phyloP scores from a whole-genome alignment of 169 alveolate species.

The Plasmodium coatneyi region DNA sequence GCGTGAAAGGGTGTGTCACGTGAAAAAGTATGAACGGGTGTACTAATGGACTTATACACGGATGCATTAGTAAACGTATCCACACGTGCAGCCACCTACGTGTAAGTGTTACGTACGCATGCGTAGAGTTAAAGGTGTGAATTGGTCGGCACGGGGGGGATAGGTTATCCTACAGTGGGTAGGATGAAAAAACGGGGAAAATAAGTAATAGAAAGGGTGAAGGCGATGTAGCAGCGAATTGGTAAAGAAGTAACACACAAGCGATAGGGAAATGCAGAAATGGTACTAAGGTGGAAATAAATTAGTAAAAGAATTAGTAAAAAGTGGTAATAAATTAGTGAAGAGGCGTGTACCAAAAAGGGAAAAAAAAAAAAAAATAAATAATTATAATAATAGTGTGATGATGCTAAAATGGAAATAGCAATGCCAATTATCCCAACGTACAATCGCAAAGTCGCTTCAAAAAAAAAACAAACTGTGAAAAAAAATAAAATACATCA shows the following conservation, averaged over 20 bases:
- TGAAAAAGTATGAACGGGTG: background rate
- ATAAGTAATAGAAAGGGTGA: background rate
- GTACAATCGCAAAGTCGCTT: background rate
- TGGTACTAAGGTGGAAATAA: constrained; percentile 6
- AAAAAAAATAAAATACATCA: background rate
- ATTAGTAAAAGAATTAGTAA: background rate
- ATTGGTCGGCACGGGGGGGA: background rate
- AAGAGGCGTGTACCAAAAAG: background rate
- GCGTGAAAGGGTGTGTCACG: background rate
- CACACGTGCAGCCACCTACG: background rate
- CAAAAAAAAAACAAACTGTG: background rate
- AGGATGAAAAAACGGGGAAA: background rate
- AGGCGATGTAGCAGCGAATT: background rate
- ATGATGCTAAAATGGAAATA: background rate
- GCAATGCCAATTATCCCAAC: background rate
- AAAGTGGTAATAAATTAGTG: background rate
- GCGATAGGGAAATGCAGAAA: background rate
- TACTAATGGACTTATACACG: background rate
- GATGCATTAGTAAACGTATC: background rate
- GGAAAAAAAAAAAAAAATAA: background rate
- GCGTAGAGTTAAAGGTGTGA: background rate
- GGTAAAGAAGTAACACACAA: background rate
- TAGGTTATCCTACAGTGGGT: background rate
- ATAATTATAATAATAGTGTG: background rate
- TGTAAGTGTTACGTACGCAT: background rate